These are phyloP conservation scores for Boletus rufocinnamomeus DNA, from an alignment of 768 basidiomycete genomes.

Conservation along the genomic window DNA sequence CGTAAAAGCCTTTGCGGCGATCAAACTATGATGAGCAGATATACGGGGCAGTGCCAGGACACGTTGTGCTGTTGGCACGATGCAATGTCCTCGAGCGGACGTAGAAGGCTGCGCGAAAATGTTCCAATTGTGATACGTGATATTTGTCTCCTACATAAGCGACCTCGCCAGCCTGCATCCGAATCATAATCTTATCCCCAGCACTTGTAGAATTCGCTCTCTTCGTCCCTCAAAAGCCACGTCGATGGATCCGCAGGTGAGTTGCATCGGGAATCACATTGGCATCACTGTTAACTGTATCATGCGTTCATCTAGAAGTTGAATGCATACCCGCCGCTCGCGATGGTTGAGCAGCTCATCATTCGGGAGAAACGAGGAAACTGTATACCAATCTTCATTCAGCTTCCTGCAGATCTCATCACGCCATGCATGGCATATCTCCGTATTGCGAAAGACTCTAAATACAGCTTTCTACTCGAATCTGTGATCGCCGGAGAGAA, in stretches of 20 bases:
- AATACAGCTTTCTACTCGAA: slow-evolving; percentile 94
- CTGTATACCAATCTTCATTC: slow-evolving; percentile 88
- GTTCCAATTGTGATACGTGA: not conserved
- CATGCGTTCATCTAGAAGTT: slow-evolving; percentile 58
- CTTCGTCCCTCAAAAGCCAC: not conserved
- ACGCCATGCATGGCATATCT: slow-evolving; percentile 98
- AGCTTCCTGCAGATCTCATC: slow-evolving; percentile 92
- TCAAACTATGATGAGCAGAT: slow-evolving; percentile 1
- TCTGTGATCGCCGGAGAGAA: slow-evolving; percentile 90
- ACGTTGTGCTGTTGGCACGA: not conserved
- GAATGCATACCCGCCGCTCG: slow-evolving; percentile 67
- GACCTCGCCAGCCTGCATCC: not conserved
- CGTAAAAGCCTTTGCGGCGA: not conserved
- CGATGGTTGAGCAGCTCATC: slow-evolving; percentile 75
- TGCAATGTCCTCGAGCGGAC: not conserved
- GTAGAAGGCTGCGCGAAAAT: slow-evolving; percentile 3
- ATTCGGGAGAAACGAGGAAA: slow-evolving; percentile 84
- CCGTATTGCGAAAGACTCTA: slow-evolving; percentile 86
- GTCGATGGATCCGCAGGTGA: slow-evolving; percentile 54
- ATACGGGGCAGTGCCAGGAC: not conserved
- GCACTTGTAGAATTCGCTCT: not conserved
- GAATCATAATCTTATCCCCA: slow-evolving; percentile 1
- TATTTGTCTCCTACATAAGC: slow-evolving; percentile 11
- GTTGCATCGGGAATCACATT: slow-evolving; percentile 8
- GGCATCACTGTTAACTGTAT: slow-evolving; percentile 53